phyloP scores from a whole-genome alignment of 129 eudicot genomes.

The Centaurea solstitialis region DNA sequence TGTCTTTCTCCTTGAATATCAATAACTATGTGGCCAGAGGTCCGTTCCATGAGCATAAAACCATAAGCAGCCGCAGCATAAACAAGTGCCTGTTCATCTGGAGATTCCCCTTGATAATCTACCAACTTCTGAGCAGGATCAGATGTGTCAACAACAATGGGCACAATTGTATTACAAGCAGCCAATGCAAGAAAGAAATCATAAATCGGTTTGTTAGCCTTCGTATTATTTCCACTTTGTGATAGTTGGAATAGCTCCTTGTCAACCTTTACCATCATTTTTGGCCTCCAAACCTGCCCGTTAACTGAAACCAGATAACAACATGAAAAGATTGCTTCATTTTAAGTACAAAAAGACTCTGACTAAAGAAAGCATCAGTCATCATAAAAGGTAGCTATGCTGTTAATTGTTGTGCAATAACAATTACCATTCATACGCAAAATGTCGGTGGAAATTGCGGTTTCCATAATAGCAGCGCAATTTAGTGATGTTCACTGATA shows the following conservation, averaged over 20 bases:
- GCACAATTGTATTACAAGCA: constrained; percentile 97
- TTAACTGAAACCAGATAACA: constrained; percentile 51
- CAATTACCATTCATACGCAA: too few relatives aligned
- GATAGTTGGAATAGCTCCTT: constrained; percentile 52
- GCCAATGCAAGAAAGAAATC: constrained; percentile 94
- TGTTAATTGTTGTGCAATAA: too few relatives aligned
- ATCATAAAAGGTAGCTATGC: background rate
- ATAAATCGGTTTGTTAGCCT: constrained; percentile 45
- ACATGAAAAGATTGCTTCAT: constrained; percentile 2
- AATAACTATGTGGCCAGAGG: constrained; percentile 95
- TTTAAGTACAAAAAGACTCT: constrained; percentile 8
- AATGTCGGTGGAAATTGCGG: too few relatives aligned
- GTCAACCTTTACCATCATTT: constrained; percentile 77
- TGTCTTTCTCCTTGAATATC: constrained; percentile 91
- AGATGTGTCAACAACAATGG: constrained; percentile 62
- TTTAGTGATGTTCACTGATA: too few relatives aligned
- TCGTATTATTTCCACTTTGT: constrained; percentile 40
- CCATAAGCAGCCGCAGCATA: constrained; percentile 99
- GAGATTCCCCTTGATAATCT: constrained; percentile 98
- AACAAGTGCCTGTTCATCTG: constrained; percentile 97
- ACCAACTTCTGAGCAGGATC: constrained; percentile 65
- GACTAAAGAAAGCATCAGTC: background rate
- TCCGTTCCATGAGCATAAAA: constrained; percentile 83
- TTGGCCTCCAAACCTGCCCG: constrained; percentile 78
- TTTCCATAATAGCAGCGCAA: too few relatives aligned